Evolutionary conservation across 2,329 filamentous ascomycete species (phyloP).

Genomic region (Trichoderma asperellum): DNA sequence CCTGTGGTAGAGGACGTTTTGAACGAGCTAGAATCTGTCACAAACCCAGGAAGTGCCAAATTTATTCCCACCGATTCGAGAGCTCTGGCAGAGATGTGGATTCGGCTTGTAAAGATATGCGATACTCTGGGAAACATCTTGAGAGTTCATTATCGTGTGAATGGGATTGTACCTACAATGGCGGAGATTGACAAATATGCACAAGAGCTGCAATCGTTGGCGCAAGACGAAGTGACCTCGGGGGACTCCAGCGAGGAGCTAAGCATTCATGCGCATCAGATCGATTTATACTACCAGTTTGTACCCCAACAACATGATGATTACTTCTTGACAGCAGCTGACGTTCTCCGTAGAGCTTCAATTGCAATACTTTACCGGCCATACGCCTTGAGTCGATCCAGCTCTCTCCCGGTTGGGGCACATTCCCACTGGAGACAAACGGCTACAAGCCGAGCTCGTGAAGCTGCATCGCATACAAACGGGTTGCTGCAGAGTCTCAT

Average conservation of each 20-base stretch:
- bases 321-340: neutral
- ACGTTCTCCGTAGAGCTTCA: neutral
- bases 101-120: conserved; percentile 14
- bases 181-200: conserved; percentile 14
- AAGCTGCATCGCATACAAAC: conserved; percentile 16
- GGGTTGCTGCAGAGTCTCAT: conserved; percentile 12
- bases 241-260: neutral
- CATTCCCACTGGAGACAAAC: conserved; percentile 3
- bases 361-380: conserved; percentile 3
- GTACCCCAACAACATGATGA: neutral
- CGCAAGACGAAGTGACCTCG: neutral
- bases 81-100: conserved; percentile 12
- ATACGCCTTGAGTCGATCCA: conserved; percentile 2
- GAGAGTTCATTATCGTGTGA: conserved; percentile 12
- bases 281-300: neutral
- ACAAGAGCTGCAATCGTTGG: neutral
- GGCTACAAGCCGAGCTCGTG: neutral
- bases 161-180: neutral
- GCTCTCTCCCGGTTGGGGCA: neutral
- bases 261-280: neutral
- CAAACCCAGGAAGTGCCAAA: neutral
- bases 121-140: conserved; percentile 3
- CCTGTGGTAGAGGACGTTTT: conserved; percentile 6
- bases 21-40: conserved; percentile 2
- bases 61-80: neutral